Evolutionary conservation across 1,139 yeast genomes (phyloP), one percentile per base, ranked within the genome.

Genomic region (Nadsonia starkeyi-henricii): DNA sequence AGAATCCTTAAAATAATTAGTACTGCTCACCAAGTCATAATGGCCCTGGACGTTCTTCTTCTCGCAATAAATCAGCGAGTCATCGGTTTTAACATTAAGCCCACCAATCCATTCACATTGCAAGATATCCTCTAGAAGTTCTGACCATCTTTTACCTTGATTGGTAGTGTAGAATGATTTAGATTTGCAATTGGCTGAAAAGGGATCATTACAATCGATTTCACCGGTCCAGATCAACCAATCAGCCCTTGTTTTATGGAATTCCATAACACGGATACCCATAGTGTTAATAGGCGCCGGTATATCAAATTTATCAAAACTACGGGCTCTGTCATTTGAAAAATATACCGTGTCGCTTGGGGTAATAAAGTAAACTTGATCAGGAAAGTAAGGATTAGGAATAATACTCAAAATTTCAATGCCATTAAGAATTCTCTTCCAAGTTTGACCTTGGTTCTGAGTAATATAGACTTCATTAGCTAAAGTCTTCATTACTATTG

Each of bases 221-320:
- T 75, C 75, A 1, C 91, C 85, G 57, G 77, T 75, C 74, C 83
- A 82, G 23, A 89, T 78, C 54, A 85, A 76, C 62, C 78, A 73
- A n/a, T 73, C 64, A 0, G 75, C 57, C 50, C 77, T 70, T 1
- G 63, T 64, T 39, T 78, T 77, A 61, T 79, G 81, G 72, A 81
- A 89, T 17, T 75, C 67, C 52, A 80, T 65, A 43, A 69, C 57
- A 12, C 72, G 67, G 59, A 63, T 57, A 2, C 70, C 70, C 44
- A 48, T 47, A 21, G 50, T 42, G 46, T 53, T 53, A 15, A 76
- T 67, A 33, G 69, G 66, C 3, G 73, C 59, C 2, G 96, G 96
- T 0, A 78, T 67, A 9, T 65, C 54, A 37, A 69, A 58, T 30
- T 63, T 60, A 1, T 56, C 53, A 58, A 84, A 85, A 0, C 72